Base-by-base conservation (phyloP, 2,329 filamentous ascomycete genomes). In the Didymella keratinophila region DNA sequence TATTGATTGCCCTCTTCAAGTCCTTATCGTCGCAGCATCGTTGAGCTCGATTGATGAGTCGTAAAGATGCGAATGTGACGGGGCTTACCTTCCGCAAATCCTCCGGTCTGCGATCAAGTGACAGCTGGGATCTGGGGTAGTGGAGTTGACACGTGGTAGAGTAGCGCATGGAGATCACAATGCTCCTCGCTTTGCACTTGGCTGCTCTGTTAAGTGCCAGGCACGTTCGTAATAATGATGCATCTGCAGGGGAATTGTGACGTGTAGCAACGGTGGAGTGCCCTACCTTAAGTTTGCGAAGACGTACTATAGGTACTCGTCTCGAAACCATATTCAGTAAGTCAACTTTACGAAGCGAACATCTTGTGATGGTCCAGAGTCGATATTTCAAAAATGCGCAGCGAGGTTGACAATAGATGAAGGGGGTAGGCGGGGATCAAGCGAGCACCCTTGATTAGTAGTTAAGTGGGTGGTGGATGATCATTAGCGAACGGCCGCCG, bases 1-100 rank as follows among this genome's bases (percentile, higher is more conserved):
- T 39, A 28, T 56, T 21, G n/a, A 46, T 46, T 6, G 53, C 46
- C 4, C 50, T 50, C 39, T 50, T 50, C 11, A 56, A 23, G 14
- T 48, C 47, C 6, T n/a, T 32, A 16, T 56, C 53, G 21, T 45
- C 32, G 12, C 32, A 34, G 7, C 32, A 34, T 34, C 32, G 14
- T 34, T n/a, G 32, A n/a, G 32, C 32, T 36, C 16, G 16, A 1
- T n/a, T n/a, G 16, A n/a, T 7, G 16, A n/a, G 16, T 36, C 32
- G 7, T 36, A 11, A 36, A 36, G 32, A 7, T 36, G 32, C 32
- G 30, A 36, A 4, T 32, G 32, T 18, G 7, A n/a, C 32, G 16
- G 16, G 32, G 32, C 4, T n/a, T 36, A n/a, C 14, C 32, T 36
- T n/a, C 32, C 30, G 3, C 14, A 36, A 36, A 36, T 36, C 6